Percentiles rank a stretch among this genome's conserved stretches.
phyloP scores from a whole-genome alignment of 441 rosid species.

The Geranium incanum region DNA sequence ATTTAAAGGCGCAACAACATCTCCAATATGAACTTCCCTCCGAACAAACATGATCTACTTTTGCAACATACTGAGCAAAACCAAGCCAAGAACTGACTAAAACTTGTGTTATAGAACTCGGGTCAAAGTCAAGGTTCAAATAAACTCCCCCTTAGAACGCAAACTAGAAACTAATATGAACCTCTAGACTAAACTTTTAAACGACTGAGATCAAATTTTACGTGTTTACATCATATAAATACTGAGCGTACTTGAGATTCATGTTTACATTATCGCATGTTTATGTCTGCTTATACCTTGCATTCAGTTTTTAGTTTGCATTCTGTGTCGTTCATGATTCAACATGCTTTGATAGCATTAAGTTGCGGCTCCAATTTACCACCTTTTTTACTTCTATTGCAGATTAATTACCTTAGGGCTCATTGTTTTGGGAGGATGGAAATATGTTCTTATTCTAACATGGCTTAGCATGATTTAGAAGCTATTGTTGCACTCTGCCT shows the following conservation, averaged over 20 bases:
- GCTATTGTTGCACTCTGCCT: background rate
- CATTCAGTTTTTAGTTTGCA: too few relatives aligned
- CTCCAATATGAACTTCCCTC: background rate
- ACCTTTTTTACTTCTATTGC: background rate
- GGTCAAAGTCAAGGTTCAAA: too few relatives aligned
- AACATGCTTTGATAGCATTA: background rate
- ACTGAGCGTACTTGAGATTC: too few relatives aligned
- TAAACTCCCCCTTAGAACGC: too few relatives aligned
- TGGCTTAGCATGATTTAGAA: background rate
- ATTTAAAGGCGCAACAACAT: background rate
- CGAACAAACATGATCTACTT: background rate
- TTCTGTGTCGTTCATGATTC: background rate
- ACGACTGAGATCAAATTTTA: too few relatives aligned
- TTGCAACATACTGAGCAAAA: background rate
- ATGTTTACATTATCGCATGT: too few relatives aligned
- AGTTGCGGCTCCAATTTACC: background rate
- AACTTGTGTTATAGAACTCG: too few relatives aligned
- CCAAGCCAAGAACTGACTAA: too few relatives aligned
- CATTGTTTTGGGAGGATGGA: background rate
- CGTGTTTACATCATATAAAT: too few relatives aligned
- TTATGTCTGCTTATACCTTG: too few relatives aligned
- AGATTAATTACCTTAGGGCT: background rate
- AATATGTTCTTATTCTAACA: background rate
- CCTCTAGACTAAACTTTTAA: too few relatives aligned
- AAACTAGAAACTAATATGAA: too few relatives aligned